phyloP scores from a whole-genome alignment of 345 rosid genomes.

The Brassica carinata region DNA sequence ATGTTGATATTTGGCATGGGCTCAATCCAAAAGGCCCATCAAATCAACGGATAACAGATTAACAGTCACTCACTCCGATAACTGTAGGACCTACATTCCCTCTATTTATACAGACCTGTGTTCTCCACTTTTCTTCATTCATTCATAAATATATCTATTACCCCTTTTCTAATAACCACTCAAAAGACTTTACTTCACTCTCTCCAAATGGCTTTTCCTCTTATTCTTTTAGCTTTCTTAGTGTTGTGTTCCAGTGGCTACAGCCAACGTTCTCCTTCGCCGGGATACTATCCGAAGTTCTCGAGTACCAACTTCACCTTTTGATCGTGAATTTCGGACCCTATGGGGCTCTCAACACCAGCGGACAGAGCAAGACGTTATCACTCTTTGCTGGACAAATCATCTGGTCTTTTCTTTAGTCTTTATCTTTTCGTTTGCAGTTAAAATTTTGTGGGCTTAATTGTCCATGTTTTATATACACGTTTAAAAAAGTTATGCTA shows the following conservation, averaged over 20 bases:
- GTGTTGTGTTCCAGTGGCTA: slow-evolving; percentile 10
- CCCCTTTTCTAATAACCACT: slow-evolving; percentile 29
- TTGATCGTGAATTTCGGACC: slow-evolving; percentile 57
- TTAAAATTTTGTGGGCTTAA: not conserved
- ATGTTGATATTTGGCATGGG: slow-evolving; percentile 16
- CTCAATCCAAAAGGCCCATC: slow-evolving; percentile 25
- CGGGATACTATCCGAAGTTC: slow-evolving; percentile 84
- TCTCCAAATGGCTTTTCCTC: slow-evolving; percentile 48
- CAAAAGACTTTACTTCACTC: not conserved
- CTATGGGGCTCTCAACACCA: slow-evolving; percentile 94
- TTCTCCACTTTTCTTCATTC: slow-evolving; percentile 35
- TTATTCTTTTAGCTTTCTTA: slow-evolving; percentile 36
- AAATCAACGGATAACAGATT: slow-evolving; percentile 28
- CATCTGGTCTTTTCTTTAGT: slow-evolving; percentile 50
- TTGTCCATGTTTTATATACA: slow-evolving; percentile 10
- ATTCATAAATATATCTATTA: not conserved
- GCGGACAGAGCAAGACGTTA: slow-evolving; percentile 52
- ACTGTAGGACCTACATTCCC: slow-evolving; percentile 25
- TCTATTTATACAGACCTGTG: slow-evolving; percentile 31
- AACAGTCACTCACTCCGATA: slow-evolving; percentile 20
- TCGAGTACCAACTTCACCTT: slow-evolving; percentile 46
- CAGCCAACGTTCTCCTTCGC: slow-evolving; percentile 71
- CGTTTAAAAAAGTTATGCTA: not conserved
- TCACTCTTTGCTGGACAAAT: slow-evolving; percentile 74
- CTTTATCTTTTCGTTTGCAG: not conserved